phyloP scores from a whole-genome alignment of 371 early-diverging fungal genomes.

The Entomophthora muscae region DNA sequence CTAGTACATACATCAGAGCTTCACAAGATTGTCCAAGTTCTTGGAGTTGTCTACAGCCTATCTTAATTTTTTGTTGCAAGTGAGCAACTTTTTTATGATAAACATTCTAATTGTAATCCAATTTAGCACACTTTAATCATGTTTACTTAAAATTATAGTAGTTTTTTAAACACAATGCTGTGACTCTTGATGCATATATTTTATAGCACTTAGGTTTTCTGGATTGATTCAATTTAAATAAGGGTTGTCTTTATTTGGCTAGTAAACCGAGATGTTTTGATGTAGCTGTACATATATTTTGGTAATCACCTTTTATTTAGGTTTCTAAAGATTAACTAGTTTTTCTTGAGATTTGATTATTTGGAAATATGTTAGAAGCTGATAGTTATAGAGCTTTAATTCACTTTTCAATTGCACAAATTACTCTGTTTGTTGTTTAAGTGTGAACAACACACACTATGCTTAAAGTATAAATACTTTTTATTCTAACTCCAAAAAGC shows the following conservation, averaged over 20 bases:
- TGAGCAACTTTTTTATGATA: conserved; percentile 63
- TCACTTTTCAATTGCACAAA: conserved; percentile 52
- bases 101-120: conserved; percentile 34
- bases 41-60: conserved; percentile 46
- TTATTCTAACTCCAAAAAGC: conserved; percentile 55
- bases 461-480: conserved; percentile 53
- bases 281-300: conserved; percentile 87
- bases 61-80: conserved; percentile 56
- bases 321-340: conserved; percentile 67
- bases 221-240: conserved; percentile 61
- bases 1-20: conserved; percentile 58
- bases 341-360: conserved; percentile 56
- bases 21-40: conserved; percentile 60
- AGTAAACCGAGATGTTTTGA: conserved; percentile 85
- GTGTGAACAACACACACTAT: conserved; percentile 59
- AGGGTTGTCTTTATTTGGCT: conserved; percentile 63
- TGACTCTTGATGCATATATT: conserved; percentile 58
- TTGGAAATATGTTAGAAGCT: conserved; percentile 47
- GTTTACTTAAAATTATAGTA: conserved; percentile 65
- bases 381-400: conserved; percentile 43
- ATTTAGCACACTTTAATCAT: conserved; percentile 56
- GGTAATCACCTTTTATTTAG: conserved; percentile 80
- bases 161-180: conserved; percentile 47
- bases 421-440: conserved; percentile 68
- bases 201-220: conserved; percentile 48